These are phyloP conservation scores for Tetraselmis chui DNA, from an alignment of 139 green algal genomes.

Conservation along the genomic window DNA sequence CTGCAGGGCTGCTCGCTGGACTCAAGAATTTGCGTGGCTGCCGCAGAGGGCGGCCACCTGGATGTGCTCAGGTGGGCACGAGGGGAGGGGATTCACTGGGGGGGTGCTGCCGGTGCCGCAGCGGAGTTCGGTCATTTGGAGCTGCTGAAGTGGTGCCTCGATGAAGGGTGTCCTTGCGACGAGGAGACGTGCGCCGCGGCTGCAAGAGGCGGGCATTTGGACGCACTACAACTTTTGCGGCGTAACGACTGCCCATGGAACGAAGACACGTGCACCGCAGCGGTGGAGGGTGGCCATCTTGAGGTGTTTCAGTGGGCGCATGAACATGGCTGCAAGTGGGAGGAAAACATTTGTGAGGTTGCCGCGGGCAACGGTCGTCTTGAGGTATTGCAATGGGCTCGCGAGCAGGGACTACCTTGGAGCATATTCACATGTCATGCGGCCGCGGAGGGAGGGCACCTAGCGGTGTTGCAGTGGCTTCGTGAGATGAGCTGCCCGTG, in stretches of 20 bases:
- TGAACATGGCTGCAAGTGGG: neutral
- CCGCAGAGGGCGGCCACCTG: neutral
- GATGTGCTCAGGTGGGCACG: neutral
- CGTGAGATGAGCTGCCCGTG: neutral
- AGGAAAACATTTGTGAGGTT: neutral
- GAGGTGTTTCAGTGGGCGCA: conserved; percentile 1
- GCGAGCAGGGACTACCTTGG: neutral
- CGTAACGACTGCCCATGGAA: neutral
- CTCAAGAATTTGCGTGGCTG: neutral
- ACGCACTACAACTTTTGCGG: neutral
- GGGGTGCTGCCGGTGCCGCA: too few relatives aligned
- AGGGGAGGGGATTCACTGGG: neutral
- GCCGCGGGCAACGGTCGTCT: neutral
- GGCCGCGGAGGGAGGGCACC: neutral
- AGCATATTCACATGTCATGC: neutral
- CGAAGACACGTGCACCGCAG: conserved; percentile 5
- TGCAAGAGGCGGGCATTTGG: neutral
- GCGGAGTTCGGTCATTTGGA: neutral
- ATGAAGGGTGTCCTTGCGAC: neutral
- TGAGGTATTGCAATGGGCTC: neutral
- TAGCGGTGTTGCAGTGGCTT: neutral
- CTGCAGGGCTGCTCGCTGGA: neutral
- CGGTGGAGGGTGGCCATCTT: neutral
- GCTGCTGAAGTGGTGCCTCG: neutral
- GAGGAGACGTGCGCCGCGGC: neutral